These are phyloP conservation scores for Pleurotus giganteus DNA, from an alignment of 768 basidiomycete genomes.

Conservation along the genomic window DNA sequence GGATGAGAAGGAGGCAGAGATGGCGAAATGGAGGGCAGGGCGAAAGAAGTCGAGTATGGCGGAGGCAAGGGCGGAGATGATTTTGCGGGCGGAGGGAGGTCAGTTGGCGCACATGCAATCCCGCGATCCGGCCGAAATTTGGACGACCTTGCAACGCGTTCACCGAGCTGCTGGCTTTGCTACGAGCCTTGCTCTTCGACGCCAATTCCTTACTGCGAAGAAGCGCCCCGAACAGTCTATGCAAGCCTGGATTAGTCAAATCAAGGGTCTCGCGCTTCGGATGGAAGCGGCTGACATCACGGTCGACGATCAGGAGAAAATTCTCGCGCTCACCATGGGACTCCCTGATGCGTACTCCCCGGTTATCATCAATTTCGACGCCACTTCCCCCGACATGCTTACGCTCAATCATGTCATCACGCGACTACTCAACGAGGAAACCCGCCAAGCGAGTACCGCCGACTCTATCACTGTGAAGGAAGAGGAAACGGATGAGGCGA, in stretches of 20 bases:
- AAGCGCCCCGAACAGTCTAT: constrained; percentile 20
- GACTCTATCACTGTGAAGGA: background rate
- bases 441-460: constrained; percentile 12
- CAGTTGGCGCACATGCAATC: constrained; percentile 25
- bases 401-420: constrained; percentile 24
- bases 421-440: constrained; percentile 31
- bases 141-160: constrained; percentile 18
- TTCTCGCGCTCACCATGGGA: constrained; percentile 25
- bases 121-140: constrained; percentile 22
- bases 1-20: constrained; percentile 4
- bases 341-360: constrained; percentile 22
- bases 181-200: constrained; percentile 19
- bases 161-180: constrained; percentile 23
- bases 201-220: constrained; percentile 22
- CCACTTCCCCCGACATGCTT: constrained; percentile 20
- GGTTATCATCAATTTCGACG: constrained; percentile 29
- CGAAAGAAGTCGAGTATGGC: constrained; percentile 18
- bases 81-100: constrained; percentile 22
- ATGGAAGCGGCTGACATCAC: constrained; percentile 20
- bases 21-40: constrained; percentile 10
- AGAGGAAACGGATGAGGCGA: background rate
- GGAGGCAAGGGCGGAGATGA: constrained; percentile 23
- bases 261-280: constrained; percentile 17
- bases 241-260: constrained; percentile 22
- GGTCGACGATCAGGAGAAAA: constrained; percentile 22